Base-by-base conservation (phyloP, 164 flowering plant genomes). In the Tetracentron sinense region DNA sequence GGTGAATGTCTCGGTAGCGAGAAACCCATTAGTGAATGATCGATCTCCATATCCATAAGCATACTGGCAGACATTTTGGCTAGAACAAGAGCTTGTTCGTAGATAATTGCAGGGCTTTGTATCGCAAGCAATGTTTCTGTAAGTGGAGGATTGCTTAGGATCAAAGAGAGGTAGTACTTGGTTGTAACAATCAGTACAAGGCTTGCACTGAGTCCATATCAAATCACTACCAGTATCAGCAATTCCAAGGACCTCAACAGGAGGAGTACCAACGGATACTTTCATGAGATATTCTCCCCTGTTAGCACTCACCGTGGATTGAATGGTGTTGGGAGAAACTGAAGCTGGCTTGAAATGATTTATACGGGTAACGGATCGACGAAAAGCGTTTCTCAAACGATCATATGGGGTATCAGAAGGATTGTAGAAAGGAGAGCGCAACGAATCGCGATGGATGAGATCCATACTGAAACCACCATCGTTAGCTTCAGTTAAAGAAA, bases 141-240 rank as follows among this genome's bases (percentile, higher is more conserved):
- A 89, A 11, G 86, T 78, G 0, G 77, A 66, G 5, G 79, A 76
- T 0, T 54, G 30, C 7, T 20, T 22, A 0, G 84, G 76, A 33
- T 78, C 75, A 53, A 71, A 79, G 7, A 76, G 25, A 6, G 78
- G 73, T 1, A 33, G 20, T 5, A n/a, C 33, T 55, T 79, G 80
- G 1, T 44, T 42, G 44, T 31, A 76, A 27, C 83, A 76, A 3
- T 42, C 1, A 5, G 29, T 16, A 27, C 78, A 79, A 20, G 83
- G 80, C 54, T 57, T 5, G 54, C 83, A 79, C 47, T 79, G 83
- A n/a, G n/a, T n/a, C n/a, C n/a, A n/a, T n/a, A n/a, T n/a, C n/a
- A n/a, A n/a, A n/a, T n/a, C n/a, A 56, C 80, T 74, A 6, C 78
- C 82, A 0, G 80, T 79, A 64, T 77, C 83, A 4, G 65, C 64